Evolutionary conservation across 2,329 filamentous ascomycete species (phyloP).

Genomic region (Alternaria sp.): DNA sequence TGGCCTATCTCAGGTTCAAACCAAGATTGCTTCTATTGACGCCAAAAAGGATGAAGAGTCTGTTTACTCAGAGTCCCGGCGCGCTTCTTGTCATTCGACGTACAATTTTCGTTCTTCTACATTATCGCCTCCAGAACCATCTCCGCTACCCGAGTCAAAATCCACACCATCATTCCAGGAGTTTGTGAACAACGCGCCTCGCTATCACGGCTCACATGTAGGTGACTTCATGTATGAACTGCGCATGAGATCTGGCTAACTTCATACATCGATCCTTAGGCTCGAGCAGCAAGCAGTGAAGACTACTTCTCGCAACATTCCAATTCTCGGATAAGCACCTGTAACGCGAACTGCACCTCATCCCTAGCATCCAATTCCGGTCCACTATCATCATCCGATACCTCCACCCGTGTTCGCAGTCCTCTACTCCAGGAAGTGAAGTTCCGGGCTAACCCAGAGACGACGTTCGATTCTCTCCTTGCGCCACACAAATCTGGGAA

Average conservation of each 20-base stretch:
- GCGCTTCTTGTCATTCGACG: slow-evolving; percentile 13
- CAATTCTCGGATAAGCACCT: not conserved
- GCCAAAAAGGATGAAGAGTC: slow-evolving; percentile 2
- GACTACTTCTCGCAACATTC: slow-evolving; percentile 17
- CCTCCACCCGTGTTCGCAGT: slow-evolving; percentile 21
- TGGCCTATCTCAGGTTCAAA: slow-evolving; percentile 8
- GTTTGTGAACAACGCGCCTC: not conserved
- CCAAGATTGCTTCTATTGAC: slow-evolving; percentile 13
- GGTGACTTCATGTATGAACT: no score
- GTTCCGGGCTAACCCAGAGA: slow-evolving; percentile 18
- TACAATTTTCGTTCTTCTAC: slow-evolving; percentile 15
- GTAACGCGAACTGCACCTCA: not conserved
- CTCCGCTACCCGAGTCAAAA: not conserved
- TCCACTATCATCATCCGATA: not conserved
- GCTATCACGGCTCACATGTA: not conserved
- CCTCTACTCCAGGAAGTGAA: slow-evolving; percentile 13
- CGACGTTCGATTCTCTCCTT: slow-evolving; percentile 42
- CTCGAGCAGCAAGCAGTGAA: slow-evolving; percentile 15
- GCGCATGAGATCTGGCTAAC: no score
- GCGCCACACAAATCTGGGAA: slow-evolving; percentile 34
- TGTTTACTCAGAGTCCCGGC: slow-evolving; percentile 12
- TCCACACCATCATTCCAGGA: not conserved
- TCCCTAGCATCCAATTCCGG: not conserved
- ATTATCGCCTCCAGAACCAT: not conserved
- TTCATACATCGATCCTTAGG: no score